Conservation (phyloP, 148 eudicot genomes). For the Oxyria digyna region DNA sequence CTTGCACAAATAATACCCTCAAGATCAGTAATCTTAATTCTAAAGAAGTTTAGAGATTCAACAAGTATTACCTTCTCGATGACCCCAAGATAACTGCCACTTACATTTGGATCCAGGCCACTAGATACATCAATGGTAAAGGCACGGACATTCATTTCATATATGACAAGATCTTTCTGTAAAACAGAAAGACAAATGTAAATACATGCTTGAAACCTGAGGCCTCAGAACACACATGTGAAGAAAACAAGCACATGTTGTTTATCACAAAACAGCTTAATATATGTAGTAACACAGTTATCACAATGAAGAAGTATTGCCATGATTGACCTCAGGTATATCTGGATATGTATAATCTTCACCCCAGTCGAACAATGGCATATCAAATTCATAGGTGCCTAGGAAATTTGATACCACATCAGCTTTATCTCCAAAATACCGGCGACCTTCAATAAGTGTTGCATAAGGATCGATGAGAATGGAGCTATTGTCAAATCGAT, state of each 20-base stretch:
- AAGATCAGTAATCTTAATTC: background rate
- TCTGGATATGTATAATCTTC: constrained; percentile 55
- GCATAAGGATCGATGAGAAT: constrained; percentile 88
- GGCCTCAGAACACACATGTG: background rate
- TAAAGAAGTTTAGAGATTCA: background rate
- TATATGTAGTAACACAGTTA: background rate
- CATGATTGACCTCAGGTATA: constrained; percentile 70
- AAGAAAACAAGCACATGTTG: background rate
- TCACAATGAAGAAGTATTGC: background rate
- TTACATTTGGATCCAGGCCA: constrained; percentile 52
- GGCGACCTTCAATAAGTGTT: constrained; percentile 83
- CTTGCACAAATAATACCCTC: background rate
- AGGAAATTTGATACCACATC: constrained; percentile 41
- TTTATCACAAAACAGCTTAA: background rate
- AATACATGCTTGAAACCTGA: background rate
- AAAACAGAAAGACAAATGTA: constrained; percentile 8
- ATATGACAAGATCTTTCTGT: constrained; percentile 90
- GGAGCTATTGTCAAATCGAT: constrained; percentile 64
- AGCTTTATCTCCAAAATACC: constrained; percentile 67
- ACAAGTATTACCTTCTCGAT: constrained; percentile 69
- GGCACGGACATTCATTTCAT: constrained; percentile 98
- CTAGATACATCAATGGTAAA: constrained; percentile 87
- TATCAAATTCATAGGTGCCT: constrained; percentile 80
- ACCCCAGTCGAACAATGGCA: constrained; percentile 81
- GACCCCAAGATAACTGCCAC: constrained; percentile 95